phyloP scores from a whole-genome alignment of 2,329 filamentous ascomycete genomes.

The Fusarium chaquense region DNA sequence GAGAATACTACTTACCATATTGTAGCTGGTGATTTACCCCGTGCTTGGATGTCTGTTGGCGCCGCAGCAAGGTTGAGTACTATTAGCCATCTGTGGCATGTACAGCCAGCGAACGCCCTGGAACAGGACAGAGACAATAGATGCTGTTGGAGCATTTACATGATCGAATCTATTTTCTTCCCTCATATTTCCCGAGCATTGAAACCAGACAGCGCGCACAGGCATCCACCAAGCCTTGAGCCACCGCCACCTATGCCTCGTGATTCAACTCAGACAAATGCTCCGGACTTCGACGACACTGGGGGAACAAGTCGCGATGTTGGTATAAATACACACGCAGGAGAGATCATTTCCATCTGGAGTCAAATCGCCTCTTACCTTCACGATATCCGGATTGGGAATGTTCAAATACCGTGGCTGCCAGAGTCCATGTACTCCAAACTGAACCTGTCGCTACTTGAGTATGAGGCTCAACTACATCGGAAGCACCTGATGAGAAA shows the following conservation, averaged over 20 bases:
- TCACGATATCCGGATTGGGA: slow-evolving; percentile 1
- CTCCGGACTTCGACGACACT: slow-evolving; percentile 6
- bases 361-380: slow-evolving; percentile 12
- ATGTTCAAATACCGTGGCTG: slow-evolving; percentile 10
- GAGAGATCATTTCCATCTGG: slow-evolving; percentile 1
- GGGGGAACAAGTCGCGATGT: background rate
- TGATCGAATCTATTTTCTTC: slow-evolving; percentile 8
- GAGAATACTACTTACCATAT: background rate
- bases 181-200: background rate
- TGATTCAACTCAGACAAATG: background rate
- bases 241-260: slow-evolving; percentile 4
- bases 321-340: slow-evolving; percentile 8
- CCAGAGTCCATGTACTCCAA: slow-evolving; percentile 18
- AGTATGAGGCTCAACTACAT: slow-evolving; percentile 20
- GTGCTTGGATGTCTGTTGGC: slow-evolving; percentile 19
- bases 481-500: slow-evolving; percentile 21
- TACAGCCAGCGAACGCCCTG: accelerated
- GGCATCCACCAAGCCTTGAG: background rate
- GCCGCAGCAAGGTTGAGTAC: background rate
- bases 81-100: background rate
- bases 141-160: slow-evolving; percentile 11
- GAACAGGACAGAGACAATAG: background rate
- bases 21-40: background rate
- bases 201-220: background rate
- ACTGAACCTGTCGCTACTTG: slow-evolving; percentile 12